These are phyloP conservation scores for Myxozyma kluyveri DNA, from an alignment of 805 yeast species.

Conservation along the genomic window DNA sequence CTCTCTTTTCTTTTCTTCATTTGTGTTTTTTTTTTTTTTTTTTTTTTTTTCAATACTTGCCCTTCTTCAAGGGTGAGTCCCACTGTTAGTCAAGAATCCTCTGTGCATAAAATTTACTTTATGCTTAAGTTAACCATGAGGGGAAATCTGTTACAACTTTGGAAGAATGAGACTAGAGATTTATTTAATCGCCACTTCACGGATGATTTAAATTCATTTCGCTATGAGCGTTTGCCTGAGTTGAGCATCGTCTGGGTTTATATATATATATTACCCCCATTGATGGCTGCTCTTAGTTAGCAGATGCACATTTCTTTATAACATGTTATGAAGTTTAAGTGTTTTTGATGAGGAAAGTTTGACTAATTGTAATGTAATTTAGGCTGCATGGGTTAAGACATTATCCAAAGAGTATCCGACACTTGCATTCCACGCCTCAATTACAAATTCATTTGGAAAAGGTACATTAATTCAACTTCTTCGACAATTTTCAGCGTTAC, in stretches of 20 bases:
- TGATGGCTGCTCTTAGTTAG: conserved; percentile 72
- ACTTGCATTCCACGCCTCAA: conserved; percentile 95
- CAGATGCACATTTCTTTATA: conserved; percentile 65
- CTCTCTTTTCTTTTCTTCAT: conserved; percentile 14
- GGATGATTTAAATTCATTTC: no score
- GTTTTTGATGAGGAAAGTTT: no score
- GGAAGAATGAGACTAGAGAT: conserved; percentile 67
- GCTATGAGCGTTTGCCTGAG: conserved; percentile 57
- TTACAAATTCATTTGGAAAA: conserved; percentile 95
- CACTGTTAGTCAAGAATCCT: conserved; percentile 63
- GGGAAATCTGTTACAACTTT: conserved; percentile 93
- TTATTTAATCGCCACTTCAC: conserved; percentile 43
- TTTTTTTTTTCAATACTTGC: background rate
- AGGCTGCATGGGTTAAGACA: conserved; percentile 99
- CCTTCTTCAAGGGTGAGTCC: conserved; percentile 37
- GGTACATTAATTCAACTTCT: conserved; percentile 91
- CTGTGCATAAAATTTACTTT: no score
- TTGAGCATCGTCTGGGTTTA: conserved; percentile 54
- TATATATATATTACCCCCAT: conserved; percentile 35
- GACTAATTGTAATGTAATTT: no score
- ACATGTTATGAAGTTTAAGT: no score
- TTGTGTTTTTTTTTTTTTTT: conserved; percentile 9
- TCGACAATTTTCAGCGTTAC: conserved; percentile 88
- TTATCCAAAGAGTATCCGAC: conserved; percentile 90
- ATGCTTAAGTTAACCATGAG: conserved; percentile 47